Base-by-base conservation (phyloP, 805 yeast genomes). In the Candida sonorensis region DNA sequence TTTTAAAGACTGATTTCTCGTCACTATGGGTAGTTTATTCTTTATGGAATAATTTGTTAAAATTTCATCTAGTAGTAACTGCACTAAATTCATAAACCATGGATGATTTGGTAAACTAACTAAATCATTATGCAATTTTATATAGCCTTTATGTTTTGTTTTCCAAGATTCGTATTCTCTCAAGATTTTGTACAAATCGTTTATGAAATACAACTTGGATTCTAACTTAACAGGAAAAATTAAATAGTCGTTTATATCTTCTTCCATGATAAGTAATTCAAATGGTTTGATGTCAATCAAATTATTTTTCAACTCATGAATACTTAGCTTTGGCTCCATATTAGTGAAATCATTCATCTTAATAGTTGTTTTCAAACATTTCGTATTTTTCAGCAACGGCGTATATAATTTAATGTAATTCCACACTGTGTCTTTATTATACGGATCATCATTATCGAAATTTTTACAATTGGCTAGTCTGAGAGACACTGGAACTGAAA, bases 51-150 rank as follows among this genome's bases (percentile, higher is more conserved):
- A 60, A n/a, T 36, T 26, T 1, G 61, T 44, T 15, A 57, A 37
- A 18, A 51, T 30, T 31, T 61, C 62, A 29, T 62, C 59, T n/a
- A 59, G 41, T 23, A 61, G 30, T 7, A 53, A 17, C 19, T 40
- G 29, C 2, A 52, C 26, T 36, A 52, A 61, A 13, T 40, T 42
- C 17, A 42, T 23, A 23, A 54, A 42, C 53, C 55, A 47, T 11
- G 29, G 13, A 27, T 26, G 18, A 25, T 39, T 30, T 13, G 40
- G 40, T 12, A 11, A 11, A 3, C 23, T 26, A 14, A 18, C 5
- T 2, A 10, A 15, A 25, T 34, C 20, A 38, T 22, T 17, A 19
- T 36, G 23, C 7, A 24, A 17, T 19, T 35, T 41, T 26, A 53
- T 24, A 13, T 30, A 35, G 4, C 57, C 59, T 6, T 37, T 34